Evolutionary conservation across 106 monocot species (phyloP), one percentile per base, ranked within the genome.

Genomic region (Dendrobium nobile): DNA sequence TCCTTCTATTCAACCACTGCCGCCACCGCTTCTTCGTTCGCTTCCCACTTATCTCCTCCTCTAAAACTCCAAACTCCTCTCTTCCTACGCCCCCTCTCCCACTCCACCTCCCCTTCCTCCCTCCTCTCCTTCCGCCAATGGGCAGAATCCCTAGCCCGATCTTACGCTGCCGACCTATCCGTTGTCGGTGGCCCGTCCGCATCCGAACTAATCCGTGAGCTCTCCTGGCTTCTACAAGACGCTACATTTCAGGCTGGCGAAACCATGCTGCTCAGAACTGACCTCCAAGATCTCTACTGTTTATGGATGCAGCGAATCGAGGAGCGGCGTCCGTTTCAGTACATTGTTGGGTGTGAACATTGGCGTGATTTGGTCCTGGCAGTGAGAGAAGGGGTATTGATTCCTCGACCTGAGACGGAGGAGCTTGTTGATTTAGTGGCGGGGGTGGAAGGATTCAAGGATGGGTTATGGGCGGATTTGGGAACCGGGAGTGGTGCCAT

Each of bases 351-450:
- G 33, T 89, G 89, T 67, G 94, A 97, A 87, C 97, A 97, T 75
- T 97, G 97, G 97, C 83, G 97, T 74, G 97, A 97, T 73, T 28
- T 97, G 85, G 92, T 97, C 67, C 54, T 97, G 81, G 88, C 82
- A 17, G 97, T 97, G 19, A 79, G 85, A 48, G 97, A 97, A 45
- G 94, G 97, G 20, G 97, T 97, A 47, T 47, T 97, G 80, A 92
- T 97, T 33, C 97, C 97, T 41, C 73, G 97, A 85, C 97, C 97
- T 41, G 97, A 97, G 92, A 97, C 97, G 41, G 97, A 94, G 94
- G 20, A 83, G 80, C 6, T 97, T 78, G 94, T 97, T 43, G 94
- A 97, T 54, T 72, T 97, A 87, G 91, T 87, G 20, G 73, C 54
- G 54, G 82, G 67, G 10, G 88, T 87, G 56, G 84, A 92, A 84